Evolutionary conservation across 2,329 filamentous ascomycete genomes (phyloP).

Genomic region (Erysiphe neolycopersici): DNA sequence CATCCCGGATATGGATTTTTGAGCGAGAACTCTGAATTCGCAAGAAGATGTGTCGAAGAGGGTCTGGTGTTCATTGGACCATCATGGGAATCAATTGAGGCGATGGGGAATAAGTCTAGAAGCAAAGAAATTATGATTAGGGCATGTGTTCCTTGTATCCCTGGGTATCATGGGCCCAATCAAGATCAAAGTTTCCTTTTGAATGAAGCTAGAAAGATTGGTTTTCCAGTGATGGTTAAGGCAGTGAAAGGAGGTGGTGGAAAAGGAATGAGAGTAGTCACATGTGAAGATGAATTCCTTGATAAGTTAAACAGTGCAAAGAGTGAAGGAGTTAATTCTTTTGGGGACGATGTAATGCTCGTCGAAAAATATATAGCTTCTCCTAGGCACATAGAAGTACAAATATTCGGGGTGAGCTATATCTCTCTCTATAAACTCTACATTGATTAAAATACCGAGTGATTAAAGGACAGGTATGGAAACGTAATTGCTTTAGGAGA

Average conservation of each 20-base stretch:
- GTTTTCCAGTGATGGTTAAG: constrained; percentile 50
- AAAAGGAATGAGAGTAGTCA: constrained; percentile 60
- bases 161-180: constrained; percentile 74
- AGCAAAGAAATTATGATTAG: constrained; percentile 93
- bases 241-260: constrained; percentile 59
- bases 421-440: background rate
- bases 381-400: constrained; percentile 68
- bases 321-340: constrained; percentile 50
- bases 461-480: constrained; percentile 33
- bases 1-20: constrained; percentile 94
- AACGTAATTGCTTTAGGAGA: constrained; percentile 66
- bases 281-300: constrained; percentile 38
- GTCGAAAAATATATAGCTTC: constrained; percentile 62
- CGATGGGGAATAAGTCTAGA: constrained; percentile 82
- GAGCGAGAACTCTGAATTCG: constrained; percentile 81
- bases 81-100: constrained; percentile 51
- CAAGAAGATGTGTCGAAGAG: constrained; percentile 62
- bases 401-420: constrained; percentile 39
- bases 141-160: constrained; percentile 88
- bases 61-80: constrained; percentile 89
- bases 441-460: background rate
- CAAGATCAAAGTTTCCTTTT: constrained; percentile 39
- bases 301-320: constrained; percentile 45
- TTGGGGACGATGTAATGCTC: constrained; percentile 63
- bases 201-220: constrained; percentile 41